phyloP scores from a whole-genome alignment of 2,329 filamentous ascomycete species.

The Pleomassaria siparia region DNA sequence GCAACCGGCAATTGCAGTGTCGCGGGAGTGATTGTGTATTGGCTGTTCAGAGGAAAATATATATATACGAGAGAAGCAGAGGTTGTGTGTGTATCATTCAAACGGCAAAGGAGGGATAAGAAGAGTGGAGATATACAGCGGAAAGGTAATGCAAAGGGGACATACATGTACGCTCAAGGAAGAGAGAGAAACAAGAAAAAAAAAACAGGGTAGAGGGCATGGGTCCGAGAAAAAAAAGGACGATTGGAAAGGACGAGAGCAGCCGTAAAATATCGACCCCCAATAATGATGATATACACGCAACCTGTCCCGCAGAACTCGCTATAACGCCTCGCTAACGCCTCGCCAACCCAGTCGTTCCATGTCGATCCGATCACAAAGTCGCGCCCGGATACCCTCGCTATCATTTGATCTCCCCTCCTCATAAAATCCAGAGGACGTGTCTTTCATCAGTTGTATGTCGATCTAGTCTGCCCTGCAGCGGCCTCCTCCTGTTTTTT shows the following conservation, averaged over 20 bases:
- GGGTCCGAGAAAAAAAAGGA: not conserved
- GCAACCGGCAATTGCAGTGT: no score
- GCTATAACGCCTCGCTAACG: slow-evolving; percentile 1
- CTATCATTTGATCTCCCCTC: not conserved
- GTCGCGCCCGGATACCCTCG: not conserved
- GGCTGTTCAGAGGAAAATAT: no score
- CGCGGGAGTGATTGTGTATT: no score
- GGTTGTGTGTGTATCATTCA: not conserved
- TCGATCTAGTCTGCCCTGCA: slow-evolving; percentile 21
- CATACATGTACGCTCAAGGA: no score
- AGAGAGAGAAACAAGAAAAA: no score
- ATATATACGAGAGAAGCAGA: no score
- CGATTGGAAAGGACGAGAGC: not conserved
- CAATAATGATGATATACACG: slow-evolving; percentile 2
- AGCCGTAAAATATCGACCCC: not conserved
- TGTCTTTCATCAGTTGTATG: slow-evolving; percentile 24
- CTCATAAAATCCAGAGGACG: not conserved
- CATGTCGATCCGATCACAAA: not conserved
- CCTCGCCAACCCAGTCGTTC: no score
- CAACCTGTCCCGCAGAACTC: not conserved
- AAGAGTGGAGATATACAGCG: not conserved
- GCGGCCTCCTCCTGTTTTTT: slow-evolving; percentile 30
- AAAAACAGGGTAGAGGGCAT: not conserved
- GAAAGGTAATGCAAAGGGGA: no score
- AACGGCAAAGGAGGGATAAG: not conserved